A percentile compares a stretch with the other conserved stretches of the same genome.
These are phyloP conservation scores for Epichloe coenophiala DNA, from an alignment of 2,329 filamentous ascomycete species.

Conservation along the genomic window DNA sequence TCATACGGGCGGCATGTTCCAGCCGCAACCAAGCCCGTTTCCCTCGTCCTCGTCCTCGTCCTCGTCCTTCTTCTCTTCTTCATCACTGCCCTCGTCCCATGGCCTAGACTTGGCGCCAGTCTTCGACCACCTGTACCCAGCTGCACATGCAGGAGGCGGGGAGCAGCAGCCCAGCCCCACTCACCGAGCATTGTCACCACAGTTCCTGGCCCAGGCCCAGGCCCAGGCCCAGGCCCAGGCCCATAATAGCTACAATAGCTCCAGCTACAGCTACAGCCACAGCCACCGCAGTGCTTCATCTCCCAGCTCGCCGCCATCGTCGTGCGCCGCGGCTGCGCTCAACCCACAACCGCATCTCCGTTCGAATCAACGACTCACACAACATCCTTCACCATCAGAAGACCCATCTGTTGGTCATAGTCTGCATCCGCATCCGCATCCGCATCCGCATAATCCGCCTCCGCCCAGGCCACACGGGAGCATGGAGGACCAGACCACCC, in stretches of 20 bases:
- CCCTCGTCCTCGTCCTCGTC: conserved; percentile 15
- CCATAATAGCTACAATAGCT: background rate
- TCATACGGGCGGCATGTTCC: conserved; percentile 33
- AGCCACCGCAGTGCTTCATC: conserved; percentile 4
- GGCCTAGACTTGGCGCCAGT: conserved; percentile 19
- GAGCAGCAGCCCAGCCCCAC: conserved; percentile 4
- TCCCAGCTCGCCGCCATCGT: conserved; percentile 3
- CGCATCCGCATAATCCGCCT: conserved; percentile 1
- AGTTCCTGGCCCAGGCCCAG: conserved; percentile 3
- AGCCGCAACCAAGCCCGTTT: conserved; percentile 38
- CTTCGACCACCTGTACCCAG: conserved; percentile 10
- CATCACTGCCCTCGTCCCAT: conserved; percentile 18
- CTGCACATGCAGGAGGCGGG: conserved; percentile 3
- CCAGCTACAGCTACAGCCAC: background rate
- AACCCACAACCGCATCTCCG: conserved; percentile 6
- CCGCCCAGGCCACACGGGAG: conserved; percentile 10
- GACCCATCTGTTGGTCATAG: conserved; percentile 4
- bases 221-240: background rate
- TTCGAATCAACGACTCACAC: background rate
- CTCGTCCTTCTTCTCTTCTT: conserved; percentile 21
- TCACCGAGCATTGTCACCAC: conserved; percentile 3
- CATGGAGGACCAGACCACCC: conserved; percentile 22
- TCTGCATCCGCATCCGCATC: conserved; percentile 2
- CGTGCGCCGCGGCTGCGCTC: conserved; percentile 5
- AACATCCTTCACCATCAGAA: conserved; percentile 3